Evolutionary conservation across 108 stramenopile genomes (phyloP).

Genomic region (Craspedostauros australis): DNA sequence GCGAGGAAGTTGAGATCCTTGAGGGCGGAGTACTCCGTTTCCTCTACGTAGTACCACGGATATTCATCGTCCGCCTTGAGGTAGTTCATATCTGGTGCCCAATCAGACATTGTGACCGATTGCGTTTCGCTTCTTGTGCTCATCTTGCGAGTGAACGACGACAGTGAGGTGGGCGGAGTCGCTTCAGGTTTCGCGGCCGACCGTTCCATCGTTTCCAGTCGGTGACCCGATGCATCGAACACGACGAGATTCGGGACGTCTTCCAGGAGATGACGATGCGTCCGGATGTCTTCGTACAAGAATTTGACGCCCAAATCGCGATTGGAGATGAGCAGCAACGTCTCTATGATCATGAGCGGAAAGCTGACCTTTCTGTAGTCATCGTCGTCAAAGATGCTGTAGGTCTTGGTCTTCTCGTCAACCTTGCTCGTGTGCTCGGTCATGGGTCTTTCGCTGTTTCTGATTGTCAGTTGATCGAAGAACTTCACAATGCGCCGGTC

Average conservation of each 20-base stretch:
- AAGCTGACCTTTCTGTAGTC: not conserved
- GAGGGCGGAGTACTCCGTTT: not conserved
- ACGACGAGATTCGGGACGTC: conserved; percentile 8
- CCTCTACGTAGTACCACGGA: not conserved
- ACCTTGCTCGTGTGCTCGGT: no score
- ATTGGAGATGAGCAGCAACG: conserved; percentile 8
- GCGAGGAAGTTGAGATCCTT: not conserved
- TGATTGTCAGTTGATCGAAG: no score
- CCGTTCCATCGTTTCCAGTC: not conserved
- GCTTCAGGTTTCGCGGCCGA: not conserved
- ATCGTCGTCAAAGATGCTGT: no score
- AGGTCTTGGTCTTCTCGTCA: no score
- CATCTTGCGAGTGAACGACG: no score
- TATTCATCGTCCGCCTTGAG: not conserved
- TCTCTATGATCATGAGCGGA: conserved; percentile 11
- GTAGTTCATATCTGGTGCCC: not conserved
- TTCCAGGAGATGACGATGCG: not conserved
- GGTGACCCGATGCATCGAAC: conserved; percentile 18
- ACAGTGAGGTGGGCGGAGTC: not conserved
- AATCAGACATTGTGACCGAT: not conserved
- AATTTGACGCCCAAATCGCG: conserved; percentile 15
- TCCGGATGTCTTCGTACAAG: conserved; percentile 5
- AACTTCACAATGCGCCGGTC: no score
- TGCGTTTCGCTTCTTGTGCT: not conserved
- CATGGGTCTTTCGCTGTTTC: no score